Evolutionary conservation across 805 yeast species (phyloP).

Genomic region (Saturnispora sekii): DNA sequence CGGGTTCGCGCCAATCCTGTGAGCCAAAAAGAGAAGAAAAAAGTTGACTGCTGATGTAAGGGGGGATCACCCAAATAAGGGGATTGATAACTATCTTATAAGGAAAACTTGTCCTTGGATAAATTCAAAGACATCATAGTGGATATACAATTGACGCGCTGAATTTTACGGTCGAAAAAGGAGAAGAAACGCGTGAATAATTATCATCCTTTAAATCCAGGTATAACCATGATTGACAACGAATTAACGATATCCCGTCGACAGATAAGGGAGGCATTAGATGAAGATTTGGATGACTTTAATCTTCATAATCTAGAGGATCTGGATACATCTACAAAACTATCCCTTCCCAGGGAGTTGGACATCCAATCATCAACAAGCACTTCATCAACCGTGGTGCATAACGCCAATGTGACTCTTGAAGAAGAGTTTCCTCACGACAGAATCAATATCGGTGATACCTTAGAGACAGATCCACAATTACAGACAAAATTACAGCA

Average conservation of each 20-base stretch:
- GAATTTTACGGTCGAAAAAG: neutral
- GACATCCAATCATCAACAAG: conserved; percentile 18
- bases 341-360: conserved; percentile 6
- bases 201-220: neutral
- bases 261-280: conserved; percentile 1
- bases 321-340: conserved; percentile 9
- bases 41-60: too few species aligned
- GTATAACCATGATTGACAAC: neutral
- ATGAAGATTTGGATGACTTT: conserved; percentile 16
- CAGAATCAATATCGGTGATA: conserved; percentile 10
- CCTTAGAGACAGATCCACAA: conserved; percentile 19
- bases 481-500: conserved; percentile 8
- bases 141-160: neutral
- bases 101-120: too few species aligned
- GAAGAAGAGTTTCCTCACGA: neutral
- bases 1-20: too few species aligned
- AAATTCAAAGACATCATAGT: too few species aligned
- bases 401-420: conserved; percentile 10
- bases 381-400: conserved; percentile 24
- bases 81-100: too few species aligned
- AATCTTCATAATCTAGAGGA: conserved; percentile 10
- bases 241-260: conserved; percentile 3
- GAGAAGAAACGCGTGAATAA: neutral
- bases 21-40: too few species aligned
- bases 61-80: too few species aligned